Evolutionary conservation across 2,329 filamentous ascomycete genomes (phyloP).

Genomic region (Cadophora gregata): DNA sequence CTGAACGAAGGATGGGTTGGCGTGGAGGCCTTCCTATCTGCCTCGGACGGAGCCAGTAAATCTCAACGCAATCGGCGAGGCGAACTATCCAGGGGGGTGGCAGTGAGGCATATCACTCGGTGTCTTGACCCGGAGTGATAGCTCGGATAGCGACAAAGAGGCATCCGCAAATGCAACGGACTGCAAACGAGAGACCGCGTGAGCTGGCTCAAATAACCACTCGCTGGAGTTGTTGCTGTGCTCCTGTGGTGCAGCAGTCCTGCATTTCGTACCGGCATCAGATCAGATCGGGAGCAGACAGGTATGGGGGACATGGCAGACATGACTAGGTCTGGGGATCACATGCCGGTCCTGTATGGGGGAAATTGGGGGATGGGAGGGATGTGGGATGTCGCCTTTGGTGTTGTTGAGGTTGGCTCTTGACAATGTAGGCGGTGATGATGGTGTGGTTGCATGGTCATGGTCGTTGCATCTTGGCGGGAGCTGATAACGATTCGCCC

Average conservation of each 20-base stretch:
- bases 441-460: neutral
- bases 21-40: neutral
- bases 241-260: slow-evolving; percentile 5
- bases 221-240: neutral
- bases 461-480: neutral
- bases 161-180: neutral
- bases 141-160: slow-evolving; percentile 11
- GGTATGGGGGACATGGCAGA: neutral
- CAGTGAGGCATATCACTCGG: neutral
- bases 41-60: slow-evolving; percentile 7
- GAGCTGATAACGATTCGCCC: slow-evolving; percentile 4
- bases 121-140: neutral
- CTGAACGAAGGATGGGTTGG: neutral
- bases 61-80: slow-evolving; percentile 10
- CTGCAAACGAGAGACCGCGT: neutral
- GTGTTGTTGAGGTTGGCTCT: neutral
- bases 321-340: slow-evolving; percentile 9
- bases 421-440: neutral
- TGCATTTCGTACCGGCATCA: neutral
- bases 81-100: slow-evolving; percentile 1
- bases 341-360: slow-evolving; percentile 1
- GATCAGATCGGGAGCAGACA: neutral
- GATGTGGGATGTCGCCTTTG: neutral
- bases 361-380: neutral
- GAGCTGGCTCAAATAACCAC: neutral